A percentile compares a stretch with the other conserved stretches of the same genome.
Conservation (phyloP, 2,329 filamentous ascomycete species). For the Sphaerulina vaccinii region DNA sequence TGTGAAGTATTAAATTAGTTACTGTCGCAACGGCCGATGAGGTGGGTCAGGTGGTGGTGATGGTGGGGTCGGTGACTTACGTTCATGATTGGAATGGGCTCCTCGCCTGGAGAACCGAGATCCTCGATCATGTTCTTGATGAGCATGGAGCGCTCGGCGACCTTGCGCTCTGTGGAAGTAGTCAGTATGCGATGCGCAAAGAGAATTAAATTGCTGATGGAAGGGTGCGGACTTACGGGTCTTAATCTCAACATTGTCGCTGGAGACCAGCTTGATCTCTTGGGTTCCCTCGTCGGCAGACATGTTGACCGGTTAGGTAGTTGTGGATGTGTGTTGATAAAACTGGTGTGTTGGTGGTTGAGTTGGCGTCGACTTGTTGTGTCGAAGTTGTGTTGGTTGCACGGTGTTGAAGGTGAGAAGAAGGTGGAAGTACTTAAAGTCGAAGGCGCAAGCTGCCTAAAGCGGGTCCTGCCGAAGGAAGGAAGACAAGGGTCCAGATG, state of each 20-base stretch:
- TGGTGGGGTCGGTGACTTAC: constrained; percentile 36
- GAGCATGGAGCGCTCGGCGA: constrained; percentile 87
- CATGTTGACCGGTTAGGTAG: constrained; percentile 30
- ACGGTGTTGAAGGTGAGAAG: too few species aligned
- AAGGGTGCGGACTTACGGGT: constrained; percentile 38
- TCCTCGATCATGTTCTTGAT: constrained; percentile 99
- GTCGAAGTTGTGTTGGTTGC: background rate
- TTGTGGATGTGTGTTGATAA: constrained; percentile 11
- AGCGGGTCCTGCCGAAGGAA: too few species aligned
- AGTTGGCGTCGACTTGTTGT: background rate
- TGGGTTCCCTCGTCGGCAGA: constrained; percentile 35
- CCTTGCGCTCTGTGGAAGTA: constrained; percentile 62
- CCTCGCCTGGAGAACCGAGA: constrained; percentile 62
- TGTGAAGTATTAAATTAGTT: constrained; percentile 37
- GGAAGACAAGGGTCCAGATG: too few species aligned
- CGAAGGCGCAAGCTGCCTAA: too few species aligned
- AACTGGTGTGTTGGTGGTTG: constrained; percentile 2
- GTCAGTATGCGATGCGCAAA: constrained; percentile 20
- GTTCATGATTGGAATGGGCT: constrained; percentile 86
- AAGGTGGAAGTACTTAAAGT: too few species aligned
- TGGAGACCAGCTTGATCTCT: constrained; percentile 46
- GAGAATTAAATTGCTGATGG: background rate
- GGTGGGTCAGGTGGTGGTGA: background rate
- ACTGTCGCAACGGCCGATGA: background rate
- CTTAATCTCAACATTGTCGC: constrained; percentile 46